Evolutionary conservation across 352 stramenopile species (phyloP), one percentile per base, ranked within the genome.

Genomic region (Phytophthora constricta): DNA sequence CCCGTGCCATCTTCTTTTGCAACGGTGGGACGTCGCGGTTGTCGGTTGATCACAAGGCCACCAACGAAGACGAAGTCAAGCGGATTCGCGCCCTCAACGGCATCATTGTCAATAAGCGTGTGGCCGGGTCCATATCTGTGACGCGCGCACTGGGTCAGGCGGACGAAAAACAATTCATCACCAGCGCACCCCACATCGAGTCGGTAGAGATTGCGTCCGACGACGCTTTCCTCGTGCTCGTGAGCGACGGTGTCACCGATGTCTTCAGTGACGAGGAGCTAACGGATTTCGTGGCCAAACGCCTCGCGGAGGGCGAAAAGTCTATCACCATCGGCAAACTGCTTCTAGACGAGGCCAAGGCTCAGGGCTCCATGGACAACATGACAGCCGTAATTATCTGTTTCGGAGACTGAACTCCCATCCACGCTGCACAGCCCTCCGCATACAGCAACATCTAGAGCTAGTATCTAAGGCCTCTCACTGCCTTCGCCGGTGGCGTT

Each of bases 91-190:
- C 72, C 9, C 72, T 83, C 25, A 85, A 92, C 51, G 86, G 86
- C 33, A 95, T 95, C 58, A 91, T 95, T 47, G 70, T 95, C 45
- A 93, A 93, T 73, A 91, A 91, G 64, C 86, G 86, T 50, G 86
- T 95, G 28, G 84, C 69, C 23, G 86, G 86, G 9, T 82, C 82
- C 45, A 79, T 92, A 34, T 84, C 83, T 2, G 86, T 95, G 34
- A 92, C 86, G 26, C 77, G 86, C 9, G 86, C 86, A 4, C 73
- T 95, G 5, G 86, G 86, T n/a, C 86, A 95, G 64, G 74, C 80
- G 3, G 82, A 95, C 64, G 86, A 95, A 59, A 93, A 95, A 68
- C 77, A 87, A 49, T 91, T 92, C 54, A 91, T 95, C 60, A 90
- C 79, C 19, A 77, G 80, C 47, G 65, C 78, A 22, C 86, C 86